phyloP scores from a whole-genome alignment of 768 basidiomycete genomes.

The Rhodotorula diobovata region DNA sequence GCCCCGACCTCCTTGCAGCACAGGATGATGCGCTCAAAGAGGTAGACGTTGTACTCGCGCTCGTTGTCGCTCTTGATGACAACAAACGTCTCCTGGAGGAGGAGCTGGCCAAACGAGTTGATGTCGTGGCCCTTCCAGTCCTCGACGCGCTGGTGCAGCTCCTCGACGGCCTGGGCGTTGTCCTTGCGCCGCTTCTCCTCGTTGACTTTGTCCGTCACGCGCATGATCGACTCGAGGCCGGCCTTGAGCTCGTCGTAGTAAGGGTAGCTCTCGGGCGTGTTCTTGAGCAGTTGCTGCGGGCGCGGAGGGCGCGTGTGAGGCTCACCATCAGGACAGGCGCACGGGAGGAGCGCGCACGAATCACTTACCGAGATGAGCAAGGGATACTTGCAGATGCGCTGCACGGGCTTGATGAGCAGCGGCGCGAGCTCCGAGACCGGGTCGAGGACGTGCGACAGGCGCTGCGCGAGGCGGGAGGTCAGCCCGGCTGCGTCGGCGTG shows the following conservation, averaged over 20 bases:
- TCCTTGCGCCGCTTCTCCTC: slow-evolving; percentile 88
- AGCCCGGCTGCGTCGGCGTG: not conserved
- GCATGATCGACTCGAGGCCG: slow-evolving; percentile 80
- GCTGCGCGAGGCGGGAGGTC: slow-evolving; percentile 3
- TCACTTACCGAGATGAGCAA: slow-evolving; percentile 65
- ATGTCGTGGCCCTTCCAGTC: slow-evolving; percentile 99
- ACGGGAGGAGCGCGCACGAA: not conserved
- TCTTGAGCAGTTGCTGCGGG: slow-evolving; percentile 43
- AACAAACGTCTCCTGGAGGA: slow-evolving; percentile 89
- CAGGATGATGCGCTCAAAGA: slow-evolving; percentile 97
- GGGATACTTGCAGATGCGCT: slow-evolving; percentile 97
- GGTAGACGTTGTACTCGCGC: slow-evolving; percentile 95
- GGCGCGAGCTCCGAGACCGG: slow-evolving; percentile 88
- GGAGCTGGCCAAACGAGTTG: slow-evolving; percentile 85
- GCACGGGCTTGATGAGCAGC: slow-evolving; percentile 97
- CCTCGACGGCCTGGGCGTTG: slow-evolving; percentile 83
- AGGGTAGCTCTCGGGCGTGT: slow-evolving; percentile 53
- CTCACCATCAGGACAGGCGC: too few species aligned
- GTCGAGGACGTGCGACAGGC: slow-evolving; percentile 54
- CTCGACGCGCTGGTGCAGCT: slow-evolving; percentile 77
- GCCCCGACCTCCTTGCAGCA: slow-evolving; percentile 91
- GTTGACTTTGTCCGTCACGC: slow-evolving; percentile 91
- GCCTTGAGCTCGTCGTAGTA: slow-evolving; percentile 73
- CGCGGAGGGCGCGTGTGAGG: not conserved
- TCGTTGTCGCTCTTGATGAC: slow-evolving; percentile 96